Base-by-base conservation (phyloP, 2,329 filamentous ascomycete genomes). In the Trichophyton schoenleinii region DNA sequence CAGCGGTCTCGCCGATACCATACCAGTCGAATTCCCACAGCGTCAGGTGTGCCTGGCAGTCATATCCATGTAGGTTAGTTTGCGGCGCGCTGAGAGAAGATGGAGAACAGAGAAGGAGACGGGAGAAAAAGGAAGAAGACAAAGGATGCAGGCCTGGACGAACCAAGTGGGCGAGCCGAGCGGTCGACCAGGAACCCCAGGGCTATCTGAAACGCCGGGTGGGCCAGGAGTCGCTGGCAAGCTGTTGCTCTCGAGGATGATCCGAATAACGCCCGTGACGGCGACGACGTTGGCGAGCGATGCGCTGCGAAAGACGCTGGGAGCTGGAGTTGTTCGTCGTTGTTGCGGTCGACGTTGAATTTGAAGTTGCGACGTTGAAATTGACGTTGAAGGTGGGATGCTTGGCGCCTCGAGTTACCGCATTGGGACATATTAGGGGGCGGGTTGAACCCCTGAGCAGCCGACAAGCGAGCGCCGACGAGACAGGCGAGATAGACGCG, bases 141-240 rank as follows among this genome's bases (percentile, higher is more conserved):
- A 58, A 58, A 44, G 13, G 20, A 25, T 13, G 36, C 22, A 44
- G 41, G 34, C 22, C 55, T 25, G 55, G 36, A 42, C 55, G 28
- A 44, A 34, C 20, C 55, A 44, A 34, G 36, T 28, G 55, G 28
- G 34, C 22, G 55, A 44, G 36, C 52, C 28, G n/a, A 36, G 9
- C 20, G 34, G 41, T 42, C 11, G 22, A 49, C 58, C 20, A 59
- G 58, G 42, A 49, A 49, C 42, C 58, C 58, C 28, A 59, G 58
- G 58, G 31, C 34, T 59, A 49, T 59, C 58, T 59, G 58, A 59
- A 59, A 59, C 58, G 28, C 25, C 49, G 49, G 34, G 52, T 55
- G 52, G 28, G 49, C 41, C 41, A 20, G 15, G n/a, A 44, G 41
- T 44, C 15, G 41, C 41, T 44, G 34, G 8, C 34, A 38, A 38